Percentiles rank a stretch among this genome's conserved stretches.
phyloP scores from a whole-genome alignment of 495 filamentous ascomycete species.

The Durotheca rogersii region DNA sequence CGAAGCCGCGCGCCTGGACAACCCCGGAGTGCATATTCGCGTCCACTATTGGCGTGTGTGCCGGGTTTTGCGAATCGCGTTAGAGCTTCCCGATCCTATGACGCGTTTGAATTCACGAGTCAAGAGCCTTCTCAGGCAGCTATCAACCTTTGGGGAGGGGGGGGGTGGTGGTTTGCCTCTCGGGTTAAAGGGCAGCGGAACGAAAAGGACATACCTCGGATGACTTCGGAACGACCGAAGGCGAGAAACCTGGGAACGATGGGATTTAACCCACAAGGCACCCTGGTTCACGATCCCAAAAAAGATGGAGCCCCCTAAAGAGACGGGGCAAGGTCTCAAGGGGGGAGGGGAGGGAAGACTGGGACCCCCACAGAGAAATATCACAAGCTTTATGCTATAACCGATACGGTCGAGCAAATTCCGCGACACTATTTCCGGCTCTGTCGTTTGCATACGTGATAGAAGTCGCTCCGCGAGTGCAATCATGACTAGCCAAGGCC shows the following conservation, averaged over 20 bases:
- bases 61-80: too few relatives aligned
- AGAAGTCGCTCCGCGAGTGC: too few relatives aligned
- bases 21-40: too few relatives aligned
- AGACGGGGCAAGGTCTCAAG: too few relatives aligned
- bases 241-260: slow-evolving; percentile 19
- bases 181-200: slow-evolving; percentile 25
- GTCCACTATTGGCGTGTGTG: too few relatives aligned
- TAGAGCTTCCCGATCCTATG: too few relatives aligned
- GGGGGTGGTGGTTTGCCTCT: slow-evolving; percentile 16
- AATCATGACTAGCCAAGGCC: not conserved
- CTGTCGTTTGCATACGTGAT: too few relatives aligned
- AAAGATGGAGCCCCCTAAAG: slow-evolving; percentile 13
- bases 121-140: slow-evolving; percentile 7
- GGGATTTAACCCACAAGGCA: slow-evolving; percentile 13
- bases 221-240: slow-evolving; percentile 27
- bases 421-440: slow-evolving; percentile 10
- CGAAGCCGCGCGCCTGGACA: too few relatives aligned
- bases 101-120: slow-evolving; percentile 12
- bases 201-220: slow-evolving; percentile 19
- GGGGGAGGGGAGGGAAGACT: too few relatives aligned
- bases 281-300: slow-evolving; percentile 20
- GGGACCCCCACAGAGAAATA: slow-evolving; percentile 20
- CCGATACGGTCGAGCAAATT: slow-evolving; percentile 13
- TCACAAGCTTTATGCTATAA: slow-evolving; percentile 11
- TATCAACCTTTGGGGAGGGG: too few relatives aligned